Base-by-base conservation (phyloP, 768 basidiomycete species). In the Asterophora parasitica region DNA sequence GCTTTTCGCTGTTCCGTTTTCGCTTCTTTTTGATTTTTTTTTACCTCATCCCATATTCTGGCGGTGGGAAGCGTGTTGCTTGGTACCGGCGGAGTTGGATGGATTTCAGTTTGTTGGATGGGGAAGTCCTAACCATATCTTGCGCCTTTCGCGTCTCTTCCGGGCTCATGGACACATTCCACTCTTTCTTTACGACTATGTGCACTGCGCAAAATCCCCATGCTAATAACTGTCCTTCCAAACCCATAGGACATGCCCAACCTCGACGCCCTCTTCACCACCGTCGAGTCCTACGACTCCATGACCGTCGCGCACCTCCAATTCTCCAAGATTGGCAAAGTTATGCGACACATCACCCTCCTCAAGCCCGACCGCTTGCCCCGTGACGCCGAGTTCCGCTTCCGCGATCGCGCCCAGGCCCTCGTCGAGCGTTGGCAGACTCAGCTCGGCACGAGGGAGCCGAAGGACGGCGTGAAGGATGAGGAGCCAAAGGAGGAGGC, bases 321-420 rank as follows among this genome's bases (percentile, higher is more conserved):
- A 76, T 79, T 78, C 65, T 85, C 85, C 51, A 85, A 85, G 65
- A 82, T 85, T 53, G 78, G 76, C 63, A 82, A 83, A 70, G 87
- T 90, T 28, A 86, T 90, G 83, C 82, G 85, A 56, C 85, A 86
- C 65, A 85, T 90, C 56, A 68, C 79, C 26, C 67, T 73, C 5
- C 70, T 85, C 4, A 44, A 61, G 8, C 59, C 65, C 16, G 66
- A 70, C 15, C 72, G 66, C 50, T 74, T 88, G 20, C 83, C 85
- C 2, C 65, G 76, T 30, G 80, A 85, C 57, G 76, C 39, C 2
- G 59, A 68, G 38, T 68, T 77, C 68, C 71, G 78, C 51, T 82
- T 88, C 70, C 76, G 75, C 38, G 75, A 78, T 12, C 78, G 85
- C 23, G 81, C 83, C 3, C 70, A 74, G 55, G 75, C 74, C 20